Evolutionary conservation across 129 eudicot genomes (phyloP).

Genomic region (Ambrosia trifida): DNA sequence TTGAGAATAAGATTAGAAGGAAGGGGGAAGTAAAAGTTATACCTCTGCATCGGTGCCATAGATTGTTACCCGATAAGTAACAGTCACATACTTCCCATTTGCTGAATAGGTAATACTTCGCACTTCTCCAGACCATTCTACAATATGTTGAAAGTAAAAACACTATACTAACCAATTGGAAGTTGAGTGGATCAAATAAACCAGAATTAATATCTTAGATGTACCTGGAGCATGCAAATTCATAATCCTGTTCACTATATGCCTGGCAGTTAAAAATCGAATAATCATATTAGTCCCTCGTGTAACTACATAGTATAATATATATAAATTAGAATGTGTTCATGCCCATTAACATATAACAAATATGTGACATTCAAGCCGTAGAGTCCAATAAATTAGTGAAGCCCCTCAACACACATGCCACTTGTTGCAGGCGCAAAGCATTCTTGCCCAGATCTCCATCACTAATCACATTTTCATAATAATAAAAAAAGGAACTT

Average conservation of each 20-base stretch:
- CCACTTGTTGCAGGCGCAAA: neutral
- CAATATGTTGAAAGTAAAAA: slow-evolving; percentile 20
- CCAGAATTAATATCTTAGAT: slow-evolving; percentile 6
- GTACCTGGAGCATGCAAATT: slow-evolving; percentile 97
- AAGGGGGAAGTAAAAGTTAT: slow-evolving; percentile 18
- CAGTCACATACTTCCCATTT: slow-evolving; percentile 85
- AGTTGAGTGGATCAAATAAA: slow-evolving; percentile 1
- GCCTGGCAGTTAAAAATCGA: slow-evolving; percentile 49
- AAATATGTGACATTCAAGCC: neutral
- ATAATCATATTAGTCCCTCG: slow-evolving; percentile 13
- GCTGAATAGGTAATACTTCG: slow-evolving; percentile 76
- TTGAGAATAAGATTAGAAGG: neutral
- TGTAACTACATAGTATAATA: neutral
- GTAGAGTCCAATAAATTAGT: neutral
- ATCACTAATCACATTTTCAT: neutral
- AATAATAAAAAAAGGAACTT: neutral
- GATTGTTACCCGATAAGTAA: slow-evolving; percentile 85
- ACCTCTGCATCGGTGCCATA: slow-evolving; percentile 99
- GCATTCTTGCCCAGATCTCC: neutral
- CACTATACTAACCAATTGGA: neutral
- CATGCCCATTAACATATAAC: neutral
- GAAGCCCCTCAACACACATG: slow-evolving; percentile 1
- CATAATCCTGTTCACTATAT: slow-evolving; percentile 84
- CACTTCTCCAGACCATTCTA: slow-evolving; percentile 98
- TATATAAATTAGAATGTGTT: neutral